Base-by-base conservation (phyloP, 140 eudicot genomes). In the Oenanthe javanica region DNA sequence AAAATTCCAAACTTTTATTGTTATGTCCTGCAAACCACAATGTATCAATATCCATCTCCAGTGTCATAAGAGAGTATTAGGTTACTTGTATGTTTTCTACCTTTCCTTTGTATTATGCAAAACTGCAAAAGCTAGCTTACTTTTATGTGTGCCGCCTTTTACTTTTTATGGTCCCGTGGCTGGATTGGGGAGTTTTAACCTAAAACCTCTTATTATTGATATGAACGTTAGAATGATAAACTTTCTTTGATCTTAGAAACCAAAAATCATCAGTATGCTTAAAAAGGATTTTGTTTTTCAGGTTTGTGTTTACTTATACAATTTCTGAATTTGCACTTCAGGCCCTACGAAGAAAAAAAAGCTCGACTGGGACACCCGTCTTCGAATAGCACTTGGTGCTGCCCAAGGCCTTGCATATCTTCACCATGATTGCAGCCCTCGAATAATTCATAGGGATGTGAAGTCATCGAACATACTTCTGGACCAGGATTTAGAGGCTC, bases 361-460 rank as follows among this genome's bases (percentile, higher is more conserved):
- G 89, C 92, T 92, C 0, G 95, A 90, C 19, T 95, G 99, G 99
- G 91, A 86, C 40, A 95, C 97, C 1, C 93, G 99, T 6, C 84
- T 95, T 43, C 87, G 75, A 25, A 90, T 95, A 76, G 99, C 99
- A 8, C 82, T 92, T 0, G 99, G 99, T 4, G 91, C 99, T 23
- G 97, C 97, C 9, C 93, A 95, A 81, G 99, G 99, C 87, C 99
- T 95, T 51, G 92, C 99, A 0, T 95, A 95, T 88, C 95, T 95
- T 55, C 99, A 95, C 84, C 99, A 95, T 55, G 97, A 90, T 66
- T 95, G 97, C 77, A 92, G 97, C 87, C 99, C 99, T 59, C 93
- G 96, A 2, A 92, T 95, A 52, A 95, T 95, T 73, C 99, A 95
- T 77, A 81, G 99, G 84, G 99, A 95, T 50, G 97, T 95, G 77